Base-by-base conservation (phyloP, 495 filamentous ascomycete genomes). In the Achaetomiella virescens region DNA sequence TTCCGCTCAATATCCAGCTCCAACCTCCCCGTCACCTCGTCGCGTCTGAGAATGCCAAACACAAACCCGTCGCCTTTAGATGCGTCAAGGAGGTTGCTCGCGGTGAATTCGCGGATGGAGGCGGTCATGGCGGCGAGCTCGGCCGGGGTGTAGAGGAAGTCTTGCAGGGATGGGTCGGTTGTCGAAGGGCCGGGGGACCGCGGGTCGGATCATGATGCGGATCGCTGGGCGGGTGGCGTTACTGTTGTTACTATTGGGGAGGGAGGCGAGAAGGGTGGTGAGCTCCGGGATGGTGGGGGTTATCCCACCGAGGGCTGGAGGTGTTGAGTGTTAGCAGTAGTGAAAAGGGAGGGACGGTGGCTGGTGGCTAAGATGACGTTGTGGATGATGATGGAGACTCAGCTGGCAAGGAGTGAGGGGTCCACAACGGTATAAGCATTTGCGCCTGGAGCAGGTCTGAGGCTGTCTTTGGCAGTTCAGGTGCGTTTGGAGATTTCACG, bases 121-220 rank as follows among this genome's bases (percentile, higher is more conserved):
- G 37, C n/a, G 22, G 57, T 55, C 72, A 75, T 74, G 11, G 27
- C 8, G 2, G 49, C 25, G 14, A 72, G 52, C 14, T 76, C 73
- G 15, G 45, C 51, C 0, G 58, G 53, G 15, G 65, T 68, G 52
- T 78, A 78, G 25, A 73, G 20, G 46, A 78, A 78, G 48, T 78
- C 74, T 17, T 53, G 62, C 10, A 20, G 1, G 27, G 12, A 6
- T 4, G 17, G 0, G 29, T 33, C 2, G 6, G 24, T 22, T 40
- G 24, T 17, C 15, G 35, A 20, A 20, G 12, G 57, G 14, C 63
- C 59, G 3, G 68, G 59, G 8, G 70, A 72, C 18, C 72, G 67
- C 2, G 73, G 74, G n/a, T n/a, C 74, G 65, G 48, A 78, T 76
- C 75, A 78, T 78, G 49, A 78, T 52, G 2, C 72, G 70, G 1